These are phyloP conservation scores for Geotrichum klebahnii DNA, from an alignment of 1,139 yeast genomes.

Conservation along the genomic window DNA sequence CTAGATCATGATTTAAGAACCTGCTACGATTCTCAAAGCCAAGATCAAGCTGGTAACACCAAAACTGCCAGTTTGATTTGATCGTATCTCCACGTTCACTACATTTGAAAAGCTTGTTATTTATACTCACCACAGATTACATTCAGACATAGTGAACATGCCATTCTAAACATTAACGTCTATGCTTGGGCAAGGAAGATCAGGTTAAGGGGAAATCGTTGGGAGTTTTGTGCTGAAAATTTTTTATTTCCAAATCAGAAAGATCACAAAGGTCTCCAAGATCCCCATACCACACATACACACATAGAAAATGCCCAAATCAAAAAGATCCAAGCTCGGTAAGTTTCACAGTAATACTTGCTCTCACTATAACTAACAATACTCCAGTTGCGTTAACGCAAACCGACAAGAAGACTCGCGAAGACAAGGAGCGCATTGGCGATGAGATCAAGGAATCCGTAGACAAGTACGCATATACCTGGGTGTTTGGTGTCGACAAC, in stretches of 20 bases:
- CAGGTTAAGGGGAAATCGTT: too few species aligned
- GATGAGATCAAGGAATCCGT: slow-evolving; percentile 82
- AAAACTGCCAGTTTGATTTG: too few species aligned
- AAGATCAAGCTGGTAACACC: too few species aligned
- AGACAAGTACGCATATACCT: slow-evolving; percentile 70
- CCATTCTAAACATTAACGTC: too few species aligned
- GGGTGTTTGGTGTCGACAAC: slow-evolving; percentile 84
- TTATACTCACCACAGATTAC: too few species aligned
- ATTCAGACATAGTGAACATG: too few species aligned
- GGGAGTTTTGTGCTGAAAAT: too few species aligned
- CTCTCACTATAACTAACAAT: neutral
- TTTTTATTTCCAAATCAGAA: neutral
- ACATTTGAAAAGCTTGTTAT: too few species aligned
- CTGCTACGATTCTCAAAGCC: too few species aligned
- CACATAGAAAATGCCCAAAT: slow-evolving; percentile 70
- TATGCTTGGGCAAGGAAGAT: too few species aligned
- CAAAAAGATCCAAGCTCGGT: slow-evolving; percentile 64
- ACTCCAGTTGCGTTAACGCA: slow-evolving; percentile 80
- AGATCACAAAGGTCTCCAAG: neutral
- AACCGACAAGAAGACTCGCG: slow-evolving; percentile 92
- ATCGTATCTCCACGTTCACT: too few species aligned
- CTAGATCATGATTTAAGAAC: too few species aligned
- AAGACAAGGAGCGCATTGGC: slow-evolving; percentile 83
- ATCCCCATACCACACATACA: neutral
- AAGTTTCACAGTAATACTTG: slow-evolving; percentile 23